A percentile compares a stretch with the other conserved stretches of the same genome.
Evolutionary conservation across 75 land plant species (phyloP).

Genomic region (Cryptomeria japonica): DNA sequence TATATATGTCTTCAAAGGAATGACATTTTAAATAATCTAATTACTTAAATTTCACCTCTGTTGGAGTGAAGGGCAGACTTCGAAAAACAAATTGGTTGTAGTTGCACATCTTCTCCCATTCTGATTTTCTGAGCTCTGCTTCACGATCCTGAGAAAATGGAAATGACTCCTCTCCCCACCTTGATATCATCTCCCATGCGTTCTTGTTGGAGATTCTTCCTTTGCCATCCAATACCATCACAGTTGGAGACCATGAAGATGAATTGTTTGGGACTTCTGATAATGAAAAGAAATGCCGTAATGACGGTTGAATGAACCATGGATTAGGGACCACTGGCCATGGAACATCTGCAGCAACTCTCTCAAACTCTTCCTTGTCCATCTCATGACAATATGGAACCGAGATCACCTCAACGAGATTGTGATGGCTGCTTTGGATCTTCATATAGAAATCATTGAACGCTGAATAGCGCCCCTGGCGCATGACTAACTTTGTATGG

Average conservation of each 20-base stretch:
- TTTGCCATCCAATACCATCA: neutral
- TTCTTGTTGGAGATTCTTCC: neutral
- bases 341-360: neutral
- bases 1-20: neutral
- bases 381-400: neutral
- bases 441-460: neutral
- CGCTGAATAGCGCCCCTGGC: neutral
- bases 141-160: neutral
- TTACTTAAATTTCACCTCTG: neutral
- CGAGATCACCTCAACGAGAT: neutral
- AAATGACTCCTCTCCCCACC: neutral
- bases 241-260: neutral
- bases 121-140: neutral
- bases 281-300: neutral
- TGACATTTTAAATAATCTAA: too few relatives aligned
- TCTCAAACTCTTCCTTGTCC: neutral
- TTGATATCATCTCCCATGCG: neutral
- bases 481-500: neutral
- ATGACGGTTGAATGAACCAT: neutral
- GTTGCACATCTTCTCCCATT: neutral
- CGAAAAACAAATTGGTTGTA: neutral
- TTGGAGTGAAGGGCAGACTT: neutral
- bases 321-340: neutral
- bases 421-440: neutral
- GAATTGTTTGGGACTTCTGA: neutral